Conservation (phyloP, 805 yeast genomes). For the Yarrowia porcina region DNA sequence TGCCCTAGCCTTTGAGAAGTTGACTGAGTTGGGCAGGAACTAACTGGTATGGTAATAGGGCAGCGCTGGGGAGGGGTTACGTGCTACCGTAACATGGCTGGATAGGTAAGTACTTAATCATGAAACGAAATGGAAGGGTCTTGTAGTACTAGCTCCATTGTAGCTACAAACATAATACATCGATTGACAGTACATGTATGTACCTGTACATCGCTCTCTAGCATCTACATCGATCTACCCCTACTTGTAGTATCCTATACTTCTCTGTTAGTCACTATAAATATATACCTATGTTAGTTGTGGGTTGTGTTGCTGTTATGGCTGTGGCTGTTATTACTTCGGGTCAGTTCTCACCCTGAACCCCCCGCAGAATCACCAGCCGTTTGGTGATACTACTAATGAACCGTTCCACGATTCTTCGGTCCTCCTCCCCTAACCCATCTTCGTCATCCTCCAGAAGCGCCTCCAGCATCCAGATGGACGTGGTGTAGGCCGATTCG, state of each 20-base stretch:
- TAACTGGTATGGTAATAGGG: too few species aligned
- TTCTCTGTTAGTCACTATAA: slow-evolving; percentile 1
- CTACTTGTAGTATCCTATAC: too few species aligned
- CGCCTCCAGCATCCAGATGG: slow-evolving; percentile 94
- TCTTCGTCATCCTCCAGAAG: slow-evolving; percentile 51
- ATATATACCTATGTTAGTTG: slow-evolving; percentile 3
- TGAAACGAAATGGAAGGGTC: too few species aligned
- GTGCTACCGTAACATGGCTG: too few species aligned
- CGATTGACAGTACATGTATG: too few species aligned
- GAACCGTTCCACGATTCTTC: slow-evolving; percentile 71
- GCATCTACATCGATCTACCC: too few species aligned
- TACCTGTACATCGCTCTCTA: too few species aligned
- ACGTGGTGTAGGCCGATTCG: slow-evolving; percentile 83
- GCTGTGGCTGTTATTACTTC: not conserved
- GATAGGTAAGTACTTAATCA: too few species aligned
- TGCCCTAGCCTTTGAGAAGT: slow-evolving; percentile 61
- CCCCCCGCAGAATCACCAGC: slow-evolving; percentile 65
- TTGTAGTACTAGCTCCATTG: too few species aligned
- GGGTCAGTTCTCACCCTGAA: not conserved
- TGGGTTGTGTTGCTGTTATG: not conserved
- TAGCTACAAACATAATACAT: too few species aligned
- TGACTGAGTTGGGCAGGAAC: slow-evolving; percentile 63
- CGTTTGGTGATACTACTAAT: slow-evolving; percentile 80
- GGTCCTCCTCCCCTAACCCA: slow-evolving; percentile 66
- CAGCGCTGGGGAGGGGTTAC: too few species aligned